Evolutionary conservation across 805 yeast species (phyloP).

Genomic region (Wickerhamiella occidentalis): DNA sequence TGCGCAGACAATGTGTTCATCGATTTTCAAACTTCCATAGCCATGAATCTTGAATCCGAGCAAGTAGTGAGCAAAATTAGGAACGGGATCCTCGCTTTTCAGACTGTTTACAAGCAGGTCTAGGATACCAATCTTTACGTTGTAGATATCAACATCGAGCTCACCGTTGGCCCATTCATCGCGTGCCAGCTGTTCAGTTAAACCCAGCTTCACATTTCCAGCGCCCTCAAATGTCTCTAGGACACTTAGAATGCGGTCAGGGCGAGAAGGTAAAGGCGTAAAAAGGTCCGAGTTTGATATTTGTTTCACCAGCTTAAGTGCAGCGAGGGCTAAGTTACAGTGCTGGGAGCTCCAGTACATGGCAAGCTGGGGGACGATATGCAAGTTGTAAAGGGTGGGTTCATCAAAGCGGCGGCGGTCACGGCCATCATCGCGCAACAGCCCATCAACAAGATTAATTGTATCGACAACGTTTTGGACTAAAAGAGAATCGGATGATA

Average conservation of each 20-base stretch:
- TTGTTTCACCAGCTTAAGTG: slow-evolving; percentile 42
- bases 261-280: slow-evolving; percentile 29
- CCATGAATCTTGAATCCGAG: slow-evolving; percentile 56
- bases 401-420: slow-evolving; percentile 40
- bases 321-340: slow-evolving; percentile 37
- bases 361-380: slow-evolving; percentile 61
- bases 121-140: slow-evolving; percentile 45
- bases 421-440: slow-evolving; percentile 12
- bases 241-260: slow-evolving; percentile 54
- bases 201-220: slow-evolving; percentile 54
- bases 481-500: slow-evolving; percentile 18
- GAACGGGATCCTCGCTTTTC: slow-evolving; percentile 24
- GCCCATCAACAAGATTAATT: slow-evolving; percentile 39
- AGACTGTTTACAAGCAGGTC: slow-evolving; percentile 45
- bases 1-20: slow-evolving; percentile 35
- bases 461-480: slow-evolving; percentile 19
- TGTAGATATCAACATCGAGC: slow-evolving; percentile 31
- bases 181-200: slow-evolving; percentile 49
- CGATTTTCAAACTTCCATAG: slow-evolving; percentile 39
- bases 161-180: slow-evolving; percentile 19
- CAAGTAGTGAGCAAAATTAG: slow-evolving; percentile 58
- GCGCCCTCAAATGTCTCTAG: slow-evolving; percentile 72
- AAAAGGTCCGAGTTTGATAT: slow-evolving; percentile 42
- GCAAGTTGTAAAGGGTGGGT: slow-evolving; percentile 56
- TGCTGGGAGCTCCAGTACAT: slow-evolving; percentile 55